A percentile compares a stretch with the other conserved stretches of the same genome.
Evolutionary conservation across 768 basidiomycete species (phyloP).

Genomic region (Brasilioporus rufonigricans): DNA sequence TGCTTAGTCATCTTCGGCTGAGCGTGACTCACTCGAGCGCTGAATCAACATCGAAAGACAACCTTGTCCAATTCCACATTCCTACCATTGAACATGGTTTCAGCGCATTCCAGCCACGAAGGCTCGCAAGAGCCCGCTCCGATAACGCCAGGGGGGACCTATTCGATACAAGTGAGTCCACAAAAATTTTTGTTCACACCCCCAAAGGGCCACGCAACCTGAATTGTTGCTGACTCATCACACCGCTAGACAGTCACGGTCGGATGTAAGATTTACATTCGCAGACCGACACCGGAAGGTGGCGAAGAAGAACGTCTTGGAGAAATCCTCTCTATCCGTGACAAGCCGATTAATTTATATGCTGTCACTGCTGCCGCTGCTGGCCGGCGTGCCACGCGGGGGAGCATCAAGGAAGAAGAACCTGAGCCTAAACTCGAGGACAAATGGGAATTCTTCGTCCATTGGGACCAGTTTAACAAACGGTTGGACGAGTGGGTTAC

Average conservation of each 20-base stretch:
- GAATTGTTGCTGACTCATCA: constrained; percentile 35
- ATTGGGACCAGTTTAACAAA: constrained; percentile 99
- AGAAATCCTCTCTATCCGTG: constrained; percentile 93
- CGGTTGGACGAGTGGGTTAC: constrained; percentile 97
- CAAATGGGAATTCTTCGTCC: constrained; percentile 93
- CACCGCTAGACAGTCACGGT: constrained; percentile 70
- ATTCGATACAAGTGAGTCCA: constrained; percentile 64
- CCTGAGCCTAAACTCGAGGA: constrained; percentile 64
- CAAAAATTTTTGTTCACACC: constrained; percentile 26
- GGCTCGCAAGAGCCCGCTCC: constrained; percentile 52
- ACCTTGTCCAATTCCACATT: constrained; percentile 5
- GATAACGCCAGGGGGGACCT: constrained; percentile 72
- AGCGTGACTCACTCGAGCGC: not conserved
- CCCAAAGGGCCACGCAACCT: constrained; percentile 13
- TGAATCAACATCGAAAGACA: constrained; percentile 2
- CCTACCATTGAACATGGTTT: constrained; percentile 25
- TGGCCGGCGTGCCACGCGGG: constrained; percentile 39
- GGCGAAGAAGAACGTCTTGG: constrained; percentile 87
- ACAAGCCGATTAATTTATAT: constrained; percentile 70
- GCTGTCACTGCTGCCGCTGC: constrained; percentile 19
- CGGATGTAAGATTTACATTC: constrained; percentile 95
- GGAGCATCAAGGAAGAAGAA: constrained; percentile 42
- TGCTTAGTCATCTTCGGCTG: constrained; percentile 24
- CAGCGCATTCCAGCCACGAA: constrained; percentile 31
- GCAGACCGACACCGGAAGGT: constrained; percentile 72